Conservation (phyloP, 768 basidiomycete genomes). For the Collybiopsis confluens region DNA sequence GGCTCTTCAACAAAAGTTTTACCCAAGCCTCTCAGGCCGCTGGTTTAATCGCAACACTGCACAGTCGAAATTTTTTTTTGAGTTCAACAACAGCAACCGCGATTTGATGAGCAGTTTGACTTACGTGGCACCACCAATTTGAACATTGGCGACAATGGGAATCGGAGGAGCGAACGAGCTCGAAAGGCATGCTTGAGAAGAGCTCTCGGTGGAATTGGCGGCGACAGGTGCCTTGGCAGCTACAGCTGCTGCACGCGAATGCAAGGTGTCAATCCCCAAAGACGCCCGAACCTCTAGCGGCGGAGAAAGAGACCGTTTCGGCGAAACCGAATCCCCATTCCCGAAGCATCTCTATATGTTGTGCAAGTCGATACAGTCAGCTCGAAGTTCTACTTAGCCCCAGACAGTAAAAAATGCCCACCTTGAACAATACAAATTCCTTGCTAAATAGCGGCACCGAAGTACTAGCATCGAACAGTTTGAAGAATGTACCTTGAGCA, state of each 20-base stretch:
- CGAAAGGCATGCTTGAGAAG: not conserved
- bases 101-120: too few relatives aligned
- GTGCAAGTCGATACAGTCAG: too few relatives aligned
- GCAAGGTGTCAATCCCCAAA: not conserved
- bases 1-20: too few relatives aligned
- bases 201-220: not conserved
- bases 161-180: not conserved
- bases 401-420: constrained; percentile 3
- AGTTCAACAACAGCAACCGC: not conserved
- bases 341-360: constrained; percentile 4
- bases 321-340: not conserved
- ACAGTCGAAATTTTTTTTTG: not conserved
- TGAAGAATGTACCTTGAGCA: constrained; percentile 26
- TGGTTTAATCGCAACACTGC: not conserved
- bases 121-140: constrained; percentile 1
- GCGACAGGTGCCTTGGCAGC: not conserved
- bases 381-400: not conserved
- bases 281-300: too few relatives aligned
- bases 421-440: constrained; percentile 29
- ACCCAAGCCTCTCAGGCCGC: too few relatives aligned
- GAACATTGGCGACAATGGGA: not conserved
- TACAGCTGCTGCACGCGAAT: not conserved
- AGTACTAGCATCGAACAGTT: constrained; percentile 22
- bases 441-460: constrained; percentile 25
- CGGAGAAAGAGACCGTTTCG: not conserved